Conservation (phyloP, 345 rosid species). For the Citropsis articulata region DNA sequence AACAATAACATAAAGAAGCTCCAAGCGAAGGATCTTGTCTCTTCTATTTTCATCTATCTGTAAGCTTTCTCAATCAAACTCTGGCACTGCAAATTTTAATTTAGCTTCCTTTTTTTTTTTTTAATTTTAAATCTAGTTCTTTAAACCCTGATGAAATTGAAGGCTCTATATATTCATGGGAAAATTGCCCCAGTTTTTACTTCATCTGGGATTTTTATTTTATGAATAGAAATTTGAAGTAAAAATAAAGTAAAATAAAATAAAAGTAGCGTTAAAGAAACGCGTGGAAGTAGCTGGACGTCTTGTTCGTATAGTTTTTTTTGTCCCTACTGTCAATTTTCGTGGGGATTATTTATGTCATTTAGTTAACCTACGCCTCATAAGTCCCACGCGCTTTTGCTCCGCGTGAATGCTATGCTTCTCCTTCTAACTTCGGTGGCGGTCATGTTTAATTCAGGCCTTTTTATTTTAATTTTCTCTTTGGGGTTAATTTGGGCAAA, state of each 20-base stretch:
- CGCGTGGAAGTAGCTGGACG: slow-evolving; percentile 20
- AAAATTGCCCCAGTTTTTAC: too few species aligned
- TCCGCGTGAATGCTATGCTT: background rate
- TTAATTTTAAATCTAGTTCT: background rate
- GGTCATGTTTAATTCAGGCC: background rate
- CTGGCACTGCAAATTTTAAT: background rate
- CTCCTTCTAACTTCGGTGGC: background rate
- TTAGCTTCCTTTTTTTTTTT: background rate
- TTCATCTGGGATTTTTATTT: background rate
- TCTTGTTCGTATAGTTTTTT: slow-evolving; percentile 16
- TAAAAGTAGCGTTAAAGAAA: background rate
- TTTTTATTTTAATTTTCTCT: too few species aligned
- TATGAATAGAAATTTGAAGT: background rate
- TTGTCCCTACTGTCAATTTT: background rate
- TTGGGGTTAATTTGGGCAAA: background rate
- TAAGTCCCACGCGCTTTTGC: background rate
- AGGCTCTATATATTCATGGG: background rate
- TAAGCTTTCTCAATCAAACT: background rate
- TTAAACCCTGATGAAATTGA: background rate
- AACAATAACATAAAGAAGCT: background rate
- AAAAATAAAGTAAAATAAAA: background rate
- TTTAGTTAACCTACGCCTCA: background rate
- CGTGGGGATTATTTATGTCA: background rate
- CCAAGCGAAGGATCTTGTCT: background rate
- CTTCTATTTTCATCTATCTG: background rate